Percentiles rank a stretch among this genome's conserved stretches.
Evolutionary conservation across 768 basidiomycete genomes (phyloP).

Genomic region (Lyophyllum shimeji): DNA sequence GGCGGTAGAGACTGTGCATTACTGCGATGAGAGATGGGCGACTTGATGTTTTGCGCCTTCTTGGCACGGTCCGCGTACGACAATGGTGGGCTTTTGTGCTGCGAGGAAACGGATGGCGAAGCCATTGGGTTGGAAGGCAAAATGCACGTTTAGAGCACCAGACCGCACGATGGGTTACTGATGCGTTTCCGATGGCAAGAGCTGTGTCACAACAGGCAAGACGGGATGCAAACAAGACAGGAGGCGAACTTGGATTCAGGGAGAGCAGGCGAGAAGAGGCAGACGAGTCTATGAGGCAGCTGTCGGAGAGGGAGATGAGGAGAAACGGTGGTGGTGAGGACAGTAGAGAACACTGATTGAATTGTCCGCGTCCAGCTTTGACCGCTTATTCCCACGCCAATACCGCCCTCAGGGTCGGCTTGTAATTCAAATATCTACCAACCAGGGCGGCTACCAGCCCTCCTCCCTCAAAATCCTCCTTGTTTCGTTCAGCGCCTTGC

Average conservation of each 20-base stretch:
- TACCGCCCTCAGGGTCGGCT: not conserved
- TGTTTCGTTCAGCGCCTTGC: slow-evolving; percentile 45
- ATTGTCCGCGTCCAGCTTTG: not conserved
- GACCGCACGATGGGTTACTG: slow-evolving; percentile 10
- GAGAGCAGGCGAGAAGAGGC: not conserved
- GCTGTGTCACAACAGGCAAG: not conserved
- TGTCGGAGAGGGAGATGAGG: not conserved
- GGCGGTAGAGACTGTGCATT: slow-evolving; percentile 5
- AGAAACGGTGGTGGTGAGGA: not conserved
- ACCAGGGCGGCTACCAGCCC: too few relatives aligned
- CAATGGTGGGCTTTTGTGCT: slow-evolving; percentile 33
- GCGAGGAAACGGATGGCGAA: slow-evolving; percentile 19
- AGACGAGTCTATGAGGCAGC: not conserved
- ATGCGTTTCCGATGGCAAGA: slow-evolving; percentile 10
- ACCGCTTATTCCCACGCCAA: slow-evolving; percentile 2
- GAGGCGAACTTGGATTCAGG: not conserved
- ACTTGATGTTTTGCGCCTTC: slow-evolving; percentile 41
- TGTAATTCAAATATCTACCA: too few relatives aligned
- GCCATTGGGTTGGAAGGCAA: slow-evolving; percentile 18
- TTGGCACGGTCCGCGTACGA: slow-evolving; percentile 61
- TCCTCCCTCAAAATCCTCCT: slow-evolving; percentile 14
- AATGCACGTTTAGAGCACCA: slow-evolving; percentile 9
- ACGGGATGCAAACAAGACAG: not conserved
- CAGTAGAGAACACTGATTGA: not conserved
- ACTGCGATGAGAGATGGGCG: slow-evolving; percentile 21